Base-by-base conservation (phyloP, 768 basidiomycete species). In the Phanerodontia chrysosporium region DNA sequence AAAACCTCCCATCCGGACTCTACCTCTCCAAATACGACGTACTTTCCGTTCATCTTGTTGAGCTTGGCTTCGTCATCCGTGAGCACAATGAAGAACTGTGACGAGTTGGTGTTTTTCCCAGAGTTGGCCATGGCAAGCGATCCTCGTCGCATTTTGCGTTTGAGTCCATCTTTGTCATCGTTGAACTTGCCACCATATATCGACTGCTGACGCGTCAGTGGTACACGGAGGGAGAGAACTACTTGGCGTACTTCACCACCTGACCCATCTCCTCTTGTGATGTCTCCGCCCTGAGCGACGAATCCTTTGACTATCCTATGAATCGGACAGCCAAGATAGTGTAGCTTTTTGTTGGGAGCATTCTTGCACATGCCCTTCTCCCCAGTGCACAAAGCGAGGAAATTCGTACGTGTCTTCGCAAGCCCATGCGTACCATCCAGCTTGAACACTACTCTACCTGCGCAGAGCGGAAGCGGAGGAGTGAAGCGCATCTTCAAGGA, bases 101-200 rank as follows among this genome's bases (percentile, higher is more conserved):
- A 77, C 51, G 78, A 74, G 62, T 79, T 80, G 44, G 75, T 77
- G 59, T 79, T 76, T 66, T 80, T 76, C 24, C 78, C 78, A 28
- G 78, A 76, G 65, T 80, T 80, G 2, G 80, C 81, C 80, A 83
- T 83, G 0, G 76, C 79, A 22, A 84, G 68, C 1, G 78, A 76
- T 0, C 81, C 80, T 42, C 71, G 71, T 25, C 63, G 66, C 55
- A 76, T 74, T 30, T 72, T 69, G 29, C 63, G 67, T 61, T 78
- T 77, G 53, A 83, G 68, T 18, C 80, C 80, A 36, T 78, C 75
- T 58, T 82, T 80, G 62, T 82, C 78, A 61, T 79, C 79, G 67
- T 78, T 76, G 69, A 80, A 81, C 59, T 77, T 74, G 0, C 76
- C 75, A 3, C 80, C 79, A 58, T 79, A 79, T 48, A 77, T 75